phyloP scores from a whole-genome alignment of 1,284 basidiomycete species.

The Porphyrellus sp. region DNA sequence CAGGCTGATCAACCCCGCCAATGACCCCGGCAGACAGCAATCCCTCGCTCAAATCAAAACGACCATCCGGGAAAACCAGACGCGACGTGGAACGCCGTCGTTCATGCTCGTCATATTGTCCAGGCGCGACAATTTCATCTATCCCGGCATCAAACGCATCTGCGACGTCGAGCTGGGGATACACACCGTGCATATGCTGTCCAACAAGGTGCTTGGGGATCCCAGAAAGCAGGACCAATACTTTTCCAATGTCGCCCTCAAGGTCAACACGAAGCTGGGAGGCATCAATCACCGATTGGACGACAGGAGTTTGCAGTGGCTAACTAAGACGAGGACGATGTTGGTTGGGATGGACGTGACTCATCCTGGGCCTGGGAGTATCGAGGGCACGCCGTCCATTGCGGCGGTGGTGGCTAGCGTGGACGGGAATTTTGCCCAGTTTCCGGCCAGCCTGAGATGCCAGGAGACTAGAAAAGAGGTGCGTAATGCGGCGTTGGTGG shows the following conservation, averaged over 20 bases:
- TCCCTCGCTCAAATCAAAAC: constrained; percentile 43
- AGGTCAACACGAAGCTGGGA: constrained; percentile 68
- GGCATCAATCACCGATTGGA: constrained; percentile 73
- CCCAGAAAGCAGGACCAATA: constrained; percentile 65
- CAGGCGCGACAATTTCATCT: constrained; percentile 62
- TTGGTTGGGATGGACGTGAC: constrained; percentile 75
- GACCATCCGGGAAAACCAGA: constrained; percentile 36
- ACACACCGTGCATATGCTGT: constrained; percentile 61
- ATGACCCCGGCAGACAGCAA: constrained; percentile 42
- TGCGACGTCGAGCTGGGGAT: constrained; percentile 66
- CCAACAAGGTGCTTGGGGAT: constrained; percentile 55
- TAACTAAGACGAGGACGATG: constrained; percentile 67
- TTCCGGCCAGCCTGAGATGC: constrained; percentile 63
- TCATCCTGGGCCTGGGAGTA: constrained; percentile 63
- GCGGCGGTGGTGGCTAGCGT: constrained; percentile 72
- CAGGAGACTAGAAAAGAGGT: constrained; percentile 72
- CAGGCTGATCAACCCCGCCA: constrained; percentile 27
- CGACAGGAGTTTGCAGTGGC: constrained; percentile 53
- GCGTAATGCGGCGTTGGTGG: constrained; percentile 5
- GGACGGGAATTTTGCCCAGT: constrained; percentile 64
- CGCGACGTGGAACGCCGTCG: constrained; percentile 40
- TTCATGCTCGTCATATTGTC: constrained; percentile 66
- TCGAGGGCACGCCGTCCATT: constrained; percentile 69
- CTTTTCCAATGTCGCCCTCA: constrained; percentile 49
- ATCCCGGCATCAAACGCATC: constrained; percentile 72